These are phyloP conservation scores for Salix dunnii DNA, from an alignment of 345 rosid genomes.

Conservation along the genomic window DNA sequence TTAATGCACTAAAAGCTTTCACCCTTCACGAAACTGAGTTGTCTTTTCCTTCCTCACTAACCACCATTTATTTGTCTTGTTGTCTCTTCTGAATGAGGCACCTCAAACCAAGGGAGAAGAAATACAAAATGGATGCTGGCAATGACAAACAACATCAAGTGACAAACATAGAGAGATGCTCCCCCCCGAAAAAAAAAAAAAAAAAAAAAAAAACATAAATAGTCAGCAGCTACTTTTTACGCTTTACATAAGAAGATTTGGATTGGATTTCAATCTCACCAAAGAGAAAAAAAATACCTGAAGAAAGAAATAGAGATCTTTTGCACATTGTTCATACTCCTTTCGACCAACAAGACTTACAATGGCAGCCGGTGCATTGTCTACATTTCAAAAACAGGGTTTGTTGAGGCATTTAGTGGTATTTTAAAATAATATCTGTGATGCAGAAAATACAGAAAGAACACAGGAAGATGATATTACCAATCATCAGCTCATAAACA, in stretches of 20 bases:
- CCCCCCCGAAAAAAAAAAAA: background rate
- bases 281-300: constrained; percentile 54
- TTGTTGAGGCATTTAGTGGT: background rate
- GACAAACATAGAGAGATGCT: background rate
- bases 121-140: background rate
- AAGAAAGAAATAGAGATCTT: constrained; percentile 89
- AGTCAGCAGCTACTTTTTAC: background rate
- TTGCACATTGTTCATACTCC: constrained; percentile 88
- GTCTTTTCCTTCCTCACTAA: background rate
- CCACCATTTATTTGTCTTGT: background rate
- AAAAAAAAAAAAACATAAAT: no score
- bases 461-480: constrained; percentile 37
- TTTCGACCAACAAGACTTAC: constrained; percentile 83
- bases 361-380: constrained; percentile 77
- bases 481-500: constrained; percentile 85
- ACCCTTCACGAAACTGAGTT: background rate
- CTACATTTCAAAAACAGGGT: constrained; percentile 37
- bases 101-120: background rate
- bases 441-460: constrained; percentile 4
- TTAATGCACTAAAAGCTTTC: background rate
- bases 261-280: background rate
- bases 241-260: background rate
- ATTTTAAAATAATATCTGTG: background rate
- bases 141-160: background rate
- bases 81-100: background rate